Evolutionary conservation across 768 basidiomycete species (phyloP), one percentile per base, ranked within the genome.

Genomic region (Calocybe cyanea): DNA sequence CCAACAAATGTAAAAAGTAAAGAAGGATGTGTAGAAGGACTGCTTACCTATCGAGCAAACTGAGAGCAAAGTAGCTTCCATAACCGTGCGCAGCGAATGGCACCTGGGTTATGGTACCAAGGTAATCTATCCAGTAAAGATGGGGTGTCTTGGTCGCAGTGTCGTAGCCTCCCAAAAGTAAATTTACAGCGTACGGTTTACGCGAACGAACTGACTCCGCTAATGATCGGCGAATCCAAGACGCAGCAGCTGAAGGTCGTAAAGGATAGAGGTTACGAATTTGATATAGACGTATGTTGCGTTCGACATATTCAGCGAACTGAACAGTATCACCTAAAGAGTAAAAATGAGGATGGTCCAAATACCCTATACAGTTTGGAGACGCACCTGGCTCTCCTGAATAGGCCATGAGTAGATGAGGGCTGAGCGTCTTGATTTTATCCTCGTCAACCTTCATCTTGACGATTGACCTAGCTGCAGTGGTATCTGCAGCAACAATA

Each of bases 401-500:
- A 65, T 85, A 92, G 0, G 92, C 84, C 92, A 99, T 95, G 61
- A 94, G 77, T 25, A 98, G 72, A 65, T 96, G 91, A 19, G 92
- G 84, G 51, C 90, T 85, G 34, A 99, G 76, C 18, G 78, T 75
- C 67, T 93, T 92, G 74, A 95, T 91, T 73, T 98, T 97, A 76
- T 98, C 94, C 70, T 91, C 89, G 67, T 96, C 92, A 30, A 76
- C 63, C 73, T 98, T 96, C 92, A 98, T 96, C 71, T 93, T 95
- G 62, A 98, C 85, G 67, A 99, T 91, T 24, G 92, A 96, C 55
- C 91, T 78, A 3, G 86, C 82, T 7, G 92, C 82, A 11, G 84
- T 89, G 7, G 86, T 92, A 67, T 98, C 95, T 8, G 93, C 83
- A 2, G 94, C 92, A 56, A 99, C 70, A 51, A 99, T 79, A 45